Conservation (phyloP, 768 basidiomycete genomes). For the Collybia nuda region DNA sequence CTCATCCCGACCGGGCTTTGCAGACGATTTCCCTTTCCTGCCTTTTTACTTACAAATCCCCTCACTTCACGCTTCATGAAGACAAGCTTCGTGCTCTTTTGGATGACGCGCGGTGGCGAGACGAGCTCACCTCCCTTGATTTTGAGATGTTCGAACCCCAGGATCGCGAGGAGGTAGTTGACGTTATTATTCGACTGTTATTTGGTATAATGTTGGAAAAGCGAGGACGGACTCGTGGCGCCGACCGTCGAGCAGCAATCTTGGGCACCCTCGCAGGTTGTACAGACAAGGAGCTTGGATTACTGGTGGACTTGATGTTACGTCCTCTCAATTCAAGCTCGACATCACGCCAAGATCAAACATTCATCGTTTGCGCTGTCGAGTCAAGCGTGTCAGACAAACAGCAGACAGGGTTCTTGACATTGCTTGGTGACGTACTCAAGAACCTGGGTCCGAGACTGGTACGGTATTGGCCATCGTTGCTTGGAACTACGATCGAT, state of each 20-base stretch:
- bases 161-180: constrained; percentile 66
- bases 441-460: constrained; percentile 79
- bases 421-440: constrained; percentile 80
- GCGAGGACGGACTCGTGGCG: constrained; percentile 65
- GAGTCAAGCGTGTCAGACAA: constrained; percentile 42
- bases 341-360: constrained; percentile 18
- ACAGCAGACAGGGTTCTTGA: constrained; percentile 84
- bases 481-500: constrained; percentile 69
- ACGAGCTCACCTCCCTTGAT: constrained; percentile 75
- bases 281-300: constrained; percentile 66
- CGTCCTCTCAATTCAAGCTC: constrained; percentile 54
- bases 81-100: constrained; percentile 70
- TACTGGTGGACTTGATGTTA: constrained; percentile 88
- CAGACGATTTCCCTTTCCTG: constrained; percentile 79
- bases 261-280: constrained; percentile 71
- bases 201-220: constrained; percentile 89
- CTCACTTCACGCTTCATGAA: constrained; percentile 52
- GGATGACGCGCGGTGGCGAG: constrained; percentile 88
- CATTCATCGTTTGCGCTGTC: constrained; percentile 26
- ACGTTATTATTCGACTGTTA: constrained; percentile 70
- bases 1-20: constrained; percentile 79
- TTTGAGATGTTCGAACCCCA: constrained; percentile 51
- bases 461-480: constrained; percentile 66
- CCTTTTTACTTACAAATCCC: constrained; percentile 78
- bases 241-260: constrained; percentile 73